A percentile compares a stretch with the other conserved stretches of the same genome.
These are phyloP conservation scores for Omphalea diandra DNA, from an alignment of 441 rosid genomes.

Conservation along the genomic window DNA sequence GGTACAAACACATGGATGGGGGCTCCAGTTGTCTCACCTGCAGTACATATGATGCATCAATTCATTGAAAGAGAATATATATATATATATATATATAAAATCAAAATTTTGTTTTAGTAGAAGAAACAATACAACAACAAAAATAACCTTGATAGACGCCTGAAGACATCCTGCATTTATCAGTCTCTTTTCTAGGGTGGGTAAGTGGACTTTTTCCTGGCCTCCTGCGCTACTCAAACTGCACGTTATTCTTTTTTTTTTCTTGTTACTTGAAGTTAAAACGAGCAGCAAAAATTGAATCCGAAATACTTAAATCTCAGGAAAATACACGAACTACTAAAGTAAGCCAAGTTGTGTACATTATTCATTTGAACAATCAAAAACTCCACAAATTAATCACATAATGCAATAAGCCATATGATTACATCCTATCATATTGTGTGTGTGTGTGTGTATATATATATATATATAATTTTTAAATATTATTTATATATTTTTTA, in stretches of 20 bases:
- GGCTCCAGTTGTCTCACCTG: conserved; percentile 94
- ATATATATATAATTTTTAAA: too few relatives aligned
- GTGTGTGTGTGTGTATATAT: too few relatives aligned
- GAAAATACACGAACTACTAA: too few relatives aligned
- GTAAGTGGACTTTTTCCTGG: conserved; percentile 99
- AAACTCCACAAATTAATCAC: not conserved
- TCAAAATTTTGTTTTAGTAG: conserved; percentile 1
- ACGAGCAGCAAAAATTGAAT: too few relatives aligned
- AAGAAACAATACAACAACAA: not conserved
- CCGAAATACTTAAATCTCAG: too few relatives aligned
- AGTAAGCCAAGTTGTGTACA: too few relatives aligned
- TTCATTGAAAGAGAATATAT: conserved; percentile 2
- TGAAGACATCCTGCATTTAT: conserved; percentile 79
- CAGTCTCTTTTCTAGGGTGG: conserved; percentile 98
- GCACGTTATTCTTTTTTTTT: too few relatives aligned
- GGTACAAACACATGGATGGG: conserved; percentile 90
- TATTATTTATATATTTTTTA: too few relatives aligned
- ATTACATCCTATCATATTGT: not conserved
- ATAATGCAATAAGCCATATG: not conserved
- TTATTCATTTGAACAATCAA: not conserved
- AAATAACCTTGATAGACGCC: conserved; percentile 77
- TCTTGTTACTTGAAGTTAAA: too few relatives aligned
- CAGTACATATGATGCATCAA: conserved; percentile 23
- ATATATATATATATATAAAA: too few relatives aligned
- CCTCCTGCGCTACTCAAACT: conserved; percentile 53